These are phyloP conservation scores for Harrya chromipes DNA, from an alignment of 768 basidiomycete species.

Conservation along the genomic window DNA sequence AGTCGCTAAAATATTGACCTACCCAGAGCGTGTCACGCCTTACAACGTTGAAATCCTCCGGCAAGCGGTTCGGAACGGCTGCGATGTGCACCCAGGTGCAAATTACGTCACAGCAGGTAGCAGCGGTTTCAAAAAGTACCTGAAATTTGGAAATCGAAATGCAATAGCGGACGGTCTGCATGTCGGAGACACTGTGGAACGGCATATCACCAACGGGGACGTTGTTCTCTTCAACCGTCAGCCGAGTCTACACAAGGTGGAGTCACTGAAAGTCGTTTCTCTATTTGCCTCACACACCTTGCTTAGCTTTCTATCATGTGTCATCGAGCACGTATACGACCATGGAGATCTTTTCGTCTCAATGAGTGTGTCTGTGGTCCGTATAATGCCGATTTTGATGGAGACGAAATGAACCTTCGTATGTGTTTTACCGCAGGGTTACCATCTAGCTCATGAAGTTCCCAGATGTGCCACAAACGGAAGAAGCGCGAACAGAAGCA, in stretches of 20 bases:
- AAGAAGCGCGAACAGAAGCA: slow-evolving; percentile 96
- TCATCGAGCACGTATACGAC: slow-evolving; percentile 92
- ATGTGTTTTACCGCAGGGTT: slow-evolving; percentile 28
- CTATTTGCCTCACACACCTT: slow-evolving; percentile 4
- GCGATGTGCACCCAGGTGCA: slow-evolving; percentile 90
- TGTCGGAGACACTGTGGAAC: slow-evolving; percentile 90
- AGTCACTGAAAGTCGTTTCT: slow-evolving; percentile 3
- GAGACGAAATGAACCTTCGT: slow-evolving; percentile 99
- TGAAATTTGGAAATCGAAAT: slow-evolving; percentile 81
- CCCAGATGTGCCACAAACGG: slow-evolving; percentile 95
- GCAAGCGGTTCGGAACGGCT: slow-evolving; percentile 81
- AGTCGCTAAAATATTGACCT: slow-evolving; percentile 92
- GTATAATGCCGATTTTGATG: slow-evolving; percentile 99
- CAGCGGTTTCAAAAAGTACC: slow-evolving; percentile 79
- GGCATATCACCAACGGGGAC: slow-evolving; percentile 93
- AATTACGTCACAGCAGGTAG: slow-evolving; percentile 87
- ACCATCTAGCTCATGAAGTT: background rate
- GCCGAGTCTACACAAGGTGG: slow-evolving; percentile 92
- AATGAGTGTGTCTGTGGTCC: slow-evolving; percentile 99
- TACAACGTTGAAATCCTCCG: slow-evolving; percentile 83
- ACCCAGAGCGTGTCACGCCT: slow-evolving; percentile 90
- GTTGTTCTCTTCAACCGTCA: slow-evolving; percentile 98
- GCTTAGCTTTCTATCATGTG: slow-evolving; percentile 96
- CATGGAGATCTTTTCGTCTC: slow-evolving; percentile 95
- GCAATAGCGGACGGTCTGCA: slow-evolving; percentile 78